These are phyloP conservation scores for Arthrobotrys entomopaga DNA, from an alignment of 2,329 filamentous ascomycete species.

Conservation along the genomic window DNA sequence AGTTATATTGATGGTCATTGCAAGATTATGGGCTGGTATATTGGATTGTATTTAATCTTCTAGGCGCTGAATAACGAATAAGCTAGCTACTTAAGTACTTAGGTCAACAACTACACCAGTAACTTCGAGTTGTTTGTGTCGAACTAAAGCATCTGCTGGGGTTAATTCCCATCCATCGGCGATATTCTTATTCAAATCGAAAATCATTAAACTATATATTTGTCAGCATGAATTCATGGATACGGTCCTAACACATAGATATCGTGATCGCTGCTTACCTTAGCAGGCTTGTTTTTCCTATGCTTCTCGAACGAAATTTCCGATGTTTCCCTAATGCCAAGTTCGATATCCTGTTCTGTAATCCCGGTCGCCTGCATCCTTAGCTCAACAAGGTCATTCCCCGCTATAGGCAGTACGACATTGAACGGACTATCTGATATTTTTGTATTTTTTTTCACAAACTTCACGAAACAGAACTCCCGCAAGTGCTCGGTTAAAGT, in stretches of 20 bases:
- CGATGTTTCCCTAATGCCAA: constrained; percentile 17
- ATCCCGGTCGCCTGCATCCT: constrained; percentile 22
- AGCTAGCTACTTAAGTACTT: too few species aligned
- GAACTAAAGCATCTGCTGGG: too few species aligned
- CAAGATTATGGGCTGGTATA: too few species aligned
- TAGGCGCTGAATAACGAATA: too few species aligned
- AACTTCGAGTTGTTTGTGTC: too few species aligned
- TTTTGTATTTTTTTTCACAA: constrained; percentile 6
- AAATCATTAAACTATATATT: constrained; percentile 25
- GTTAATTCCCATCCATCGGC: too few species aligned
- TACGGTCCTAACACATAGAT: background rate
- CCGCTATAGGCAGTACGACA: background rate
- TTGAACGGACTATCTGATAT: background rate
- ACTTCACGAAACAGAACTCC: constrained; percentile 26
- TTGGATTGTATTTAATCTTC: too few species aligned
- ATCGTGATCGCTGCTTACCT: constrained; percentile 13
- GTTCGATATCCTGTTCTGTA: constrained; percentile 18
- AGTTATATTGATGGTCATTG: too few species aligned
- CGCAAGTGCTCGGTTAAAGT: constrained; percentile 19
- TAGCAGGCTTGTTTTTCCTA: background rate
- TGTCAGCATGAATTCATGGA: background rate
- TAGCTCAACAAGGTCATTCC: constrained; percentile 10
- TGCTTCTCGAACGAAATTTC: constrained; percentile 27
- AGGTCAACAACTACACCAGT: too few species aligned
- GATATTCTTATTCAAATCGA: constrained; percentile 8